phyloP scores from a whole-genome alignment of 306 rosid species.

The Geum urbanum region DNA sequence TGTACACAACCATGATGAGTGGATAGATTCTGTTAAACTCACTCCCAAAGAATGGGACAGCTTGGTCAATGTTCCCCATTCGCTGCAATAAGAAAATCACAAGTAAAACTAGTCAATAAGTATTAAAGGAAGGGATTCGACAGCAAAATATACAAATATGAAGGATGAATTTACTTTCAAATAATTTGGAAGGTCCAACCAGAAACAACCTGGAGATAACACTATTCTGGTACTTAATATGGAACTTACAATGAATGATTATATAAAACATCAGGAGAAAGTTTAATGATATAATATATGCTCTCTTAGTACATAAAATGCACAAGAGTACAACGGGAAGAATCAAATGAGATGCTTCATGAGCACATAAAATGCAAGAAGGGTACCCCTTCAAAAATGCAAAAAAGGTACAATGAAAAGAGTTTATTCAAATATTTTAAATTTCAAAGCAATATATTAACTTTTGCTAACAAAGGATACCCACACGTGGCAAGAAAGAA shows the following conservation, averaged over 20 bases:
- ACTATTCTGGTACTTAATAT: not conserved
- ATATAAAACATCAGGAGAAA: not conserved
- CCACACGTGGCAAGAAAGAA: not conserved
- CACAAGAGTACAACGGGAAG: too few species aligned
- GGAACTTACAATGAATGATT: not conserved
- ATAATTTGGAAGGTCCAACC: not conserved
- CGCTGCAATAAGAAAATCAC: slow-evolving; percentile 48
- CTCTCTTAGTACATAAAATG: not conserved
- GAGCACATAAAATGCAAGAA: not conserved
- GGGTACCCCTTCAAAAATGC: not conserved
- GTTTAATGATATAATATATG: not conserved
- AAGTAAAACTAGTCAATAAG: slow-evolving; percentile 22
- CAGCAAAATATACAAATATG: not conserved
- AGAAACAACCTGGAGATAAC: not conserved
- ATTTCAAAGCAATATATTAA: not conserved
- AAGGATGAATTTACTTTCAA: not conserved
- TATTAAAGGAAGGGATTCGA: slow-evolving; percentile 8
- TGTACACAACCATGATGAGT: slow-evolving; percentile 92
- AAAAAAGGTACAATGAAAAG: not conserved
- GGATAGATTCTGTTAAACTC: slow-evolving; percentile 85
- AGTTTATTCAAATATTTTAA: not conserved
- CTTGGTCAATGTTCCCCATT: slow-evolving; percentile 84
- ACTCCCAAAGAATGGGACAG: slow-evolving; percentile 86
- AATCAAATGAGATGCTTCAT: not conserved
- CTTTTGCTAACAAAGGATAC: not conserved